phyloP scores from a whole-genome alignment of 352 stramenopile genomes.

The Pythium brassicae region DNA sequence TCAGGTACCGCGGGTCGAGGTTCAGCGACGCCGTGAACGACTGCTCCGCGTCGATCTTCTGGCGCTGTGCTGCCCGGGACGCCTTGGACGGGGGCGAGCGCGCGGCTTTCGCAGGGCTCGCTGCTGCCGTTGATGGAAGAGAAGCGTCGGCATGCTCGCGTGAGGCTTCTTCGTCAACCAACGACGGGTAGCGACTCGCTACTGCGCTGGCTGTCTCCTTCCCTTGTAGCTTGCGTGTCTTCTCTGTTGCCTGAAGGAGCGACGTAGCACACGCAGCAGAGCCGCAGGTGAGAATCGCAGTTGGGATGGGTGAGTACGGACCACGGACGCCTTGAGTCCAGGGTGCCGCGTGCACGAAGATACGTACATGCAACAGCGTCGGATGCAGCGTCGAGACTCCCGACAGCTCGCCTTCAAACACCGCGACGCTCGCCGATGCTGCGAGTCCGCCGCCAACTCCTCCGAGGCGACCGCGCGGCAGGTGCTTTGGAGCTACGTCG shows the following conservation, averaged over 20 bases:
- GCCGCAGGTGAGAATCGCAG: neutral
- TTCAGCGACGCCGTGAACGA: slow-evolving; percentile 80
- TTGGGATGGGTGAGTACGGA: neutral
- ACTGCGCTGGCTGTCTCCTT: slow-evolving; percentile 19
- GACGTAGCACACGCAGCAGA: neutral
- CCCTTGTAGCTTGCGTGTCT: slow-evolving; percentile 41
- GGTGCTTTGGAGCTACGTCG: neutral
- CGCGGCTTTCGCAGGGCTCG: neutral
- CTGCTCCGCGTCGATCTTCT: slow-evolving; percentile 17
- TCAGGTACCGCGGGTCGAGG: slow-evolving; percentile 66
- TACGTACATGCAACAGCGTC: slow-evolving; percentile 37
- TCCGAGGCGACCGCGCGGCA: neutral
- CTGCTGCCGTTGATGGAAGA: neutral
- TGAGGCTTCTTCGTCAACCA: slow-evolving; percentile 18
- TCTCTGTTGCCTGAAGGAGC: slow-evolving; percentile 39
- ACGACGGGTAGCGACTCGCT: slow-evolving; percentile 6
- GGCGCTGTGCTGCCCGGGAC: slow-evolving; percentile 19
- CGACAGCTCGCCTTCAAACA: slow-evolving; percentile 3
- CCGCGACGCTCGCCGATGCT: slow-evolving; percentile 30
- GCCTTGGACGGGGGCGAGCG: slow-evolving; percentile 25
- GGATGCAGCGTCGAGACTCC: slow-evolving; percentile 33
- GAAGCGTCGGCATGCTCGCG: neutral
- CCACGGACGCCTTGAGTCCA: no score
- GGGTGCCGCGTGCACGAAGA: neutral
- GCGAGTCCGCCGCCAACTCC: slow-evolving; percentile 4